Conservation (phyloP, 192 early-diverging fungal genomes). For the Coemansia sp. region DNA sequence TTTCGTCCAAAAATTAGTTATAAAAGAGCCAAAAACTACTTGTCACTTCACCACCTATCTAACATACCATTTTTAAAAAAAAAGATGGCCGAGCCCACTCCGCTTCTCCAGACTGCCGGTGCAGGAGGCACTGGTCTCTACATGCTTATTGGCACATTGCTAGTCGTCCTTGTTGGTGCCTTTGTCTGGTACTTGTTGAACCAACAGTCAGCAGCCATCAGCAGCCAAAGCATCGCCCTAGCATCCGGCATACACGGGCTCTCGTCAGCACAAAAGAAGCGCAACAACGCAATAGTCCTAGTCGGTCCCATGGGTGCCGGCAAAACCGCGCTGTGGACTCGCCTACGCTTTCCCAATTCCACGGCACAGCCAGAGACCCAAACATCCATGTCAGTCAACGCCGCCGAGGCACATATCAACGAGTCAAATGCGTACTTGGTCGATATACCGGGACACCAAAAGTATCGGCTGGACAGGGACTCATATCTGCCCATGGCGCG, state of each 20-base stretch:
- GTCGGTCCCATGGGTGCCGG: conserved; percentile 37
- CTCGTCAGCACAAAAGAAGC: conserved; percentile 11
- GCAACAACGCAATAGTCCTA: conserved; percentile 32
- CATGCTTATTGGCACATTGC: conserved; percentile 3
- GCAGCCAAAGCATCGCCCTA: conserved; percentile 30
- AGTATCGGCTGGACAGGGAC: conserved; percentile 70
- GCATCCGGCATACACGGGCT: conserved; percentile 26
- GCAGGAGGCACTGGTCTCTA: conserved; percentile 1
- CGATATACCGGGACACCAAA: conserved; percentile 90
- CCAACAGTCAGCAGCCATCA: conserved; percentile 45
- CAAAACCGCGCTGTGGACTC: conserved; percentile 48
- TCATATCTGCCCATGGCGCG: conserved; percentile 70
- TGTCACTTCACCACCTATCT: neutral
- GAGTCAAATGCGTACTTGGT: conserved; percentile 57
- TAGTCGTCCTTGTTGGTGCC: conserved; percentile 3
- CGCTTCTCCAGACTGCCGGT: conserved; percentile 4
- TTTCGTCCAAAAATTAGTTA: neutral
- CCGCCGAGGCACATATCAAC: conserved; percentile 21
- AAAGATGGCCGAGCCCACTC: conserved; percentile 3
- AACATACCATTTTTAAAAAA: neutral
- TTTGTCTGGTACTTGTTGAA: conserved; percentile 34
- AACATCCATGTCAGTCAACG: conserved; percentile 47
- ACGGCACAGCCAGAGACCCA: conserved; percentile 30
- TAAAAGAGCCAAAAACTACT: neutral
- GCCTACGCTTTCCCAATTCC: conserved; percentile 35